Conservation (phyloP, 768 basidiomycete species). For the Hebeloma cylindrosporum region DNA sequence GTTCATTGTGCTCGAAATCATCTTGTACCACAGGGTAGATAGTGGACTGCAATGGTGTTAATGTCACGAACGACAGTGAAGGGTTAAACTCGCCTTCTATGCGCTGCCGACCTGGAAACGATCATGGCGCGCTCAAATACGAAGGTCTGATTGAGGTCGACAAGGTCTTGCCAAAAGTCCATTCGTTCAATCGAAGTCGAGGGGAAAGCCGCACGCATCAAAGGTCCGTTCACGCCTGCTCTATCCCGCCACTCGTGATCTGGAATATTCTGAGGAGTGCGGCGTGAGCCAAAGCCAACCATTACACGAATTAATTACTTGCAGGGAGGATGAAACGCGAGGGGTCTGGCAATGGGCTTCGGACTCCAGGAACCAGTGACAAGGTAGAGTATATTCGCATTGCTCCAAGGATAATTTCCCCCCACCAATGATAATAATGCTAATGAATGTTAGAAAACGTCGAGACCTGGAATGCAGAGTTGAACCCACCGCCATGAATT, state of each 20-base stretch:
- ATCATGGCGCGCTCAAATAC: slow-evolving; percentile 62
- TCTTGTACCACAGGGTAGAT: slow-evolving; percentile 29
- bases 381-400: slow-evolving; percentile 40
- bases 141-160: slow-evolving; percentile 45
- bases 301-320: slow-evolving; percentile 11
- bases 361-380: slow-evolving; percentile 14
- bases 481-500: slow-evolving; percentile 25
- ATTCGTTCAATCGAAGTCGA: slow-evolving; percentile 53
- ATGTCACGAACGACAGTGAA: neutral
- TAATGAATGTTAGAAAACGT: slow-evolving; percentile 13
- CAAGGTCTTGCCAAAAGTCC: slow-evolving; percentile 63
- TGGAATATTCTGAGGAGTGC: slow-evolving; percentile 14
- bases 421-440: slow-evolving; percentile 52
- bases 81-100: slow-evolving; percentile 38
- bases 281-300: neutral
- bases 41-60: slow-evolving; percentile 25
- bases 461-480: neutral
- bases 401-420: slow-evolving; percentile 43
- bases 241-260: slow-evolving; percentile 53
- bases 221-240: slow-evolving; percentile 61
- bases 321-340: slow-evolving; percentile 38
- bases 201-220: slow-evolving; percentile 71
- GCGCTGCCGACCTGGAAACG: slow-evolving; percentile 62
- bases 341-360: slow-evolving; percentile 23
- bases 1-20: slow-evolving; percentile 37